Evolutionary conservation across 228 moss, liverwort and hornwort species (phyloP).

Genomic region (Sphagnum fallax): DNA sequence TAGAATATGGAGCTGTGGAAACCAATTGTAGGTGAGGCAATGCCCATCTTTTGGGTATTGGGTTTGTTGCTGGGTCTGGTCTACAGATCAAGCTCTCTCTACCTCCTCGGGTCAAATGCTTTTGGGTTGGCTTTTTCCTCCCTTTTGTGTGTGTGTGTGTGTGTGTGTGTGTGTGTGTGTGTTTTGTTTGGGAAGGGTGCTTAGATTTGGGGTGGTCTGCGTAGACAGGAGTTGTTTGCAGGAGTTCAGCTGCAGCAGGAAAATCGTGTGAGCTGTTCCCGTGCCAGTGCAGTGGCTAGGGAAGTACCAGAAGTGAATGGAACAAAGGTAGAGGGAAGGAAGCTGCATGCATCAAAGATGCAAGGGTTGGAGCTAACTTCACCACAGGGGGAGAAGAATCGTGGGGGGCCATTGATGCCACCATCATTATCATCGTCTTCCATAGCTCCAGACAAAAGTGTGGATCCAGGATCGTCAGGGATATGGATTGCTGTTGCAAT

Average conservation of each 20-base stretch:
- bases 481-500: slow-evolving; percentile 50
- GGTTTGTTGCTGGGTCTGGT: too few relatives aligned
- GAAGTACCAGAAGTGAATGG: slow-evolving; percentile 45
- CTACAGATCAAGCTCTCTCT: too few relatives aligned
- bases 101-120: too few relatives aligned
- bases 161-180: too few relatives aligned
- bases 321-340: slow-evolving; percentile 23
- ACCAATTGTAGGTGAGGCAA: too few relatives aligned
- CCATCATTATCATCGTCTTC: not conserved
- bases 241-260: slow-evolving; percentile 2
- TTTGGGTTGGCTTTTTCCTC: too few relatives aligned
- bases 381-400: not conserved
- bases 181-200: not conserved
- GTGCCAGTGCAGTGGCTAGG: slow-evolving; percentile 56
- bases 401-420: too few relatives aligned
- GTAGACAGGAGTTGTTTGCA: slow-evolving; percentile 1
- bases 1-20: too few relatives aligned
- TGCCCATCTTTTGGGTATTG: too few relatives aligned
- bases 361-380: slow-evolving; percentile 23
- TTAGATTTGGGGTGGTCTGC: not conserved
- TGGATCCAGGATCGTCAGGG: slow-evolving; percentile 14
- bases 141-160: too few relatives aligned
- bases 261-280: slow-evolving; percentile 2
- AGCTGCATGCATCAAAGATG: slow-evolving; percentile 25
- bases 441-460: not conserved